Base-by-base conservation (phyloP, 176 grass and related monocot genomes). In the Oryza meridionalis region DNA sequence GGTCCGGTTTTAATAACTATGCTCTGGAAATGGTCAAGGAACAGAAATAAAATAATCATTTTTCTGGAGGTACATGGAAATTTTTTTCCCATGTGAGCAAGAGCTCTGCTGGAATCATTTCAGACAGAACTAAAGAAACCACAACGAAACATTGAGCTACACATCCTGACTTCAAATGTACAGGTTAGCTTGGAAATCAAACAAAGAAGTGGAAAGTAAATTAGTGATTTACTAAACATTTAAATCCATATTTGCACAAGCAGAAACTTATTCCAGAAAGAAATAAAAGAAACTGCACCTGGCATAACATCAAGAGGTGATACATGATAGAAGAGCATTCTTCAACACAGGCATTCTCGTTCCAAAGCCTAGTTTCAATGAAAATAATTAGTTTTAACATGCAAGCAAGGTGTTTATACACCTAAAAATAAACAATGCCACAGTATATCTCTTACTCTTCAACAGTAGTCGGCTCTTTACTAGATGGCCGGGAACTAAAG, bases 281-380 rank as follows among this genome's bases (percentile, higher is more conserved):
- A 38, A 72, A 45, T 27, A 81, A 64, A 77, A 67, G 40, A 75
- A 87, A 84, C 49, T 65, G 74, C 91, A 98, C 96, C 89, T 93
- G 93, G 26, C 88, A 92, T 84, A 95, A 84, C 78, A 87, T 69
- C 25, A 93, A 86, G 33, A 98, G 85, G 81, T 94, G 69, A 69
- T 81, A 75, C 72, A 95, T 73, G 82, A 95, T 72, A 87, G 73
- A 87, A 82, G 87, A 92, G 81, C 46, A 88, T 72, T 98, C 89
- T 40, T 94, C 86, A 76, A 83, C 37, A 76, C 74, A 77, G 63
- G 72, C 80, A 73, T 85, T 81, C 70, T 92, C 91, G 87, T 88
- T 80, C 78, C 77, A 31, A 79, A 17, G 70, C 89, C 93, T 98
- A 89, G 38, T 84, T 79, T 78, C 37, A 77, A 69, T 81, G 32